Base-by-base conservation (phyloP, 2,329 filamentous ascomycete genomes). In the Daldinia sp. region DNA sequence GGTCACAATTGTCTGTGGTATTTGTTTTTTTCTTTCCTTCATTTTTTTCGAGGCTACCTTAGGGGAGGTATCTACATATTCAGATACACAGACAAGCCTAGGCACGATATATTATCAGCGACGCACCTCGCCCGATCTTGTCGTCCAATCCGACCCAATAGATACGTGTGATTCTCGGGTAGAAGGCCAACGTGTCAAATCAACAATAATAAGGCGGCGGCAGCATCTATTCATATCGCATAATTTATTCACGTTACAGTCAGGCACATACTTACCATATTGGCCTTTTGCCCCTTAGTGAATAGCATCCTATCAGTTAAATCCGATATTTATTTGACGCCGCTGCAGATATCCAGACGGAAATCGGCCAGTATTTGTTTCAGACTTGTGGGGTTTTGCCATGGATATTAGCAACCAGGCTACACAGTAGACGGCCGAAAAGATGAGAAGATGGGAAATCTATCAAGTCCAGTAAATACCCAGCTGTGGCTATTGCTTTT, bases 291-390 rank as follows among this genome's bases (percentile, higher is more conserved):
- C 26, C 46, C 15, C 35, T 39, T 39, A 23, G 59, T 67, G 67
- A 68, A 65, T 68, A 70, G 68, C 63, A 56, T 63, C 65, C 66
- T 41, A 65, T 59, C 65, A 44, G 61, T 55, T 57, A 48, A 69
- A 62, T 65, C 64, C 60, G 54, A 62, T 62, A 57, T 61, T 2
- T 67, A 50, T 44, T 64, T 57, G 39, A 72, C 68, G 70, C 70
- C 73, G 71, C 72, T 75, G 72, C 72, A 74, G 73, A 74, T 73
- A 76, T 68, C 72, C 72, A 71, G 67, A 70, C 66, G 59, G 62
- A 68, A 63, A 68, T 65, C 60, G 65, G 61, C 65, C 65, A 65
- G 63, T 72, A 70, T 23, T 23, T 67, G 73, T 75, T 75, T 75
- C 72, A 77, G 56, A 35, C 62, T 39, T 58, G 68, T 67, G 69